These are phyloP conservation scores for Conoideocrella luteorostrata DNA, from an alignment of 2,329 filamentous ascomycete genomes.

Conservation along the genomic window DNA sequence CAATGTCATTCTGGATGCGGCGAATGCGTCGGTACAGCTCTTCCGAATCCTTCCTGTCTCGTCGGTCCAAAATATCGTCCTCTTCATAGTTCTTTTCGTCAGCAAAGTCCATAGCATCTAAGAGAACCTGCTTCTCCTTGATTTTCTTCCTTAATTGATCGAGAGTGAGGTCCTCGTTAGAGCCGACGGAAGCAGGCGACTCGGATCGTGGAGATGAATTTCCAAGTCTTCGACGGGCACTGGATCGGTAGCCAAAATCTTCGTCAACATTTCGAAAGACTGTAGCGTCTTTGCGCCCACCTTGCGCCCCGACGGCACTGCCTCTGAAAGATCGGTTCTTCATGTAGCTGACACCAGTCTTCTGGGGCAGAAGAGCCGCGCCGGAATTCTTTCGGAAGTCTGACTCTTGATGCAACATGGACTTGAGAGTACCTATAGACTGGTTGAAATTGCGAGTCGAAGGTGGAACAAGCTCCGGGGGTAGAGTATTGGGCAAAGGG, in stretches of 20 bases:
- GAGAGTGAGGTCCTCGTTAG: constrained; percentile 73
- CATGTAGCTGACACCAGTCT: constrained; percentile 95
- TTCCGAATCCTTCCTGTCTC: constrained; percentile 86
- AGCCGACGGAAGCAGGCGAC: constrained; percentile 60
- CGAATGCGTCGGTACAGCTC: constrained; percentile 90
- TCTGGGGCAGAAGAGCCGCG: constrained; percentile 84
- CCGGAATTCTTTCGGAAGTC: constrained; percentile 84
- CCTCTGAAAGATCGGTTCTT: constrained; percentile 90
- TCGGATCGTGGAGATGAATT: constrained; percentile 77
- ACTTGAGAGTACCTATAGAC: constrained; percentile 90
- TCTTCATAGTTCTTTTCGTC: constrained; percentile 87
- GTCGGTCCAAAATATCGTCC: constrained; percentile 83
- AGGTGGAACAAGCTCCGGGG: constrained; percentile 86
- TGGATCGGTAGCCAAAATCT: constrained; percentile 85
- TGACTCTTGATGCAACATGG: constrained; percentile 80
- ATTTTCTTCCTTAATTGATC: constrained; percentile 92
- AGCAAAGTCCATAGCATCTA: constrained; percentile 94
- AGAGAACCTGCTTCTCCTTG: constrained; percentile 83
- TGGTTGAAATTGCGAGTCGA: constrained; percentile 90
- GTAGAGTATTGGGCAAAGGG: constrained; percentile 78
- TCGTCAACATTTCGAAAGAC: constrained; percentile 97
- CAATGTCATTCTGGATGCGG: constrained; percentile 89
- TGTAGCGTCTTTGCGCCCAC: constrained; percentile 82
- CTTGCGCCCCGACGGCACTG: constrained; percentile 47
- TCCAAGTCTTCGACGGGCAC: constrained; percentile 79